Evolutionary conservation across 352 stramenopile species (phyloP).

Genomic region (Phytophthora cactorum): DNA sequence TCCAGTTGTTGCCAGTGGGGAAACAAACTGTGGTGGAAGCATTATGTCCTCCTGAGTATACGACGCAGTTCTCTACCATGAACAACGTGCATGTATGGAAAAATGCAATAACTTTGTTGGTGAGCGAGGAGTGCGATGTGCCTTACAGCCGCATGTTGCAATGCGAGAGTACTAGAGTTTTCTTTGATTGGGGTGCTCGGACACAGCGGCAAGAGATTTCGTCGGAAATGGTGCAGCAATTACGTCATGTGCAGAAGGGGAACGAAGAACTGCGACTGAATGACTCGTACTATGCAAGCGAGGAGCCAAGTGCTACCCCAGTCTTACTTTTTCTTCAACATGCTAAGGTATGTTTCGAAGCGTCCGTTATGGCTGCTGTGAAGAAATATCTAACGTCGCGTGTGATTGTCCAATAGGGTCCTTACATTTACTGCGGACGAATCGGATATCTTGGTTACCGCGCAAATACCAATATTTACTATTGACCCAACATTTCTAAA

Average conservation of each 20-base stretch:
- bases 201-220: background rate
- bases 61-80: constrained; percentile 39
- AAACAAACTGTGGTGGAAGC: no score
- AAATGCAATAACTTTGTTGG: constrained; percentile 60
- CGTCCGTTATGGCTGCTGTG: background rate
- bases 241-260: background rate
- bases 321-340: constrained; percentile 4
- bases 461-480: no score
- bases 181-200: background rate
- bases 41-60: no score
- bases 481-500: background rate
- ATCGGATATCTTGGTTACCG: no score
- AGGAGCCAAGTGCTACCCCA: background rate
- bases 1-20: no score
- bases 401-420: no score
- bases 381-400: no score
- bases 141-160: background rate
- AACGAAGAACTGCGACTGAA: background rate
- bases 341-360: background rate
- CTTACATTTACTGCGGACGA: no score
- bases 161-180: background rate
- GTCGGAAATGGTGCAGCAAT: background rate
- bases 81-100: no score
- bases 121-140: constrained; percentile 31
- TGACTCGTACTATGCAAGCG: constrained; percentile 5